Evolutionary conservation across 2,329 filamentous ascomycete species (phyloP).

Genomic region (Microsporum canis): DNA sequence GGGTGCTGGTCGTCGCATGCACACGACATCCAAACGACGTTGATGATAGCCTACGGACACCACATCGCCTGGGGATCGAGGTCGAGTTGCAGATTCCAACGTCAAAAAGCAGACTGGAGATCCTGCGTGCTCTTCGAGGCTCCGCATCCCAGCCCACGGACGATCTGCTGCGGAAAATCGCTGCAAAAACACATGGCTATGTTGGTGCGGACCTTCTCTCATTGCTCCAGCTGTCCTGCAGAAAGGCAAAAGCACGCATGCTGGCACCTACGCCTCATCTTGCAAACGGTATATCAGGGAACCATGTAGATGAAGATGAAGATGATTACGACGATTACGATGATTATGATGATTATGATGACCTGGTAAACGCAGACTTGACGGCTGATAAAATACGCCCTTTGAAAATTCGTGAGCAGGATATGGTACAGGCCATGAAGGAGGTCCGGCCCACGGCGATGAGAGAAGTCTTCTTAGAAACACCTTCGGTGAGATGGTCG

Average conservation of each 20-base stretch:
- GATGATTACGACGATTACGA: not conserved
- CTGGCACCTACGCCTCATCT: not conserved
- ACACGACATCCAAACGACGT: slow-evolving; percentile 63
- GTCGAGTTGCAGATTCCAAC: slow-evolving; percentile 71
- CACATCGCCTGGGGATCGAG: slow-evolving; percentile 53
- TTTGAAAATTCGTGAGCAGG: slow-evolving; percentile 26
- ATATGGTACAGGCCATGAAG: slow-evolving; percentile 45
- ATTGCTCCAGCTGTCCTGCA: slow-evolving; percentile 47
- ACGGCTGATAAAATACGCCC: not conserved
- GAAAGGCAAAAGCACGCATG: slow-evolving; percentile 28
- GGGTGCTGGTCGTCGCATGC: slow-evolving; percentile 63
- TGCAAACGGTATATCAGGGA: slow-evolving; percentile 6
- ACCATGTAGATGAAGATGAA: not conserved
- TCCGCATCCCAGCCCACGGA: slow-evolving; percentile 42
- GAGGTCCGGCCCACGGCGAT: slow-evolving; percentile 72
- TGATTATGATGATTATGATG: not conserved
- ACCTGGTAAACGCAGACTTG: not conserved
- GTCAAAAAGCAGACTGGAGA: slow-evolving; percentile 56
- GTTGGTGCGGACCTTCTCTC: slow-evolving; percentile 65
- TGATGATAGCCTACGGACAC: slow-evolving; percentile 54
- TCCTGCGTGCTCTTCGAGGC: slow-evolving; percentile 51
- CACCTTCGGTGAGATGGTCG: slow-evolving; percentile 71
- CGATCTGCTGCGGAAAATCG: slow-evolving; percentile 48
- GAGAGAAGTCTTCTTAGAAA: slow-evolving; percentile 79
- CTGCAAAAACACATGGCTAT: slow-evolving; percentile 73